Conservation (phyloP, 2,329 filamentous ascomycete genomes). For the Rhynchosporium graminicola region DNA sequence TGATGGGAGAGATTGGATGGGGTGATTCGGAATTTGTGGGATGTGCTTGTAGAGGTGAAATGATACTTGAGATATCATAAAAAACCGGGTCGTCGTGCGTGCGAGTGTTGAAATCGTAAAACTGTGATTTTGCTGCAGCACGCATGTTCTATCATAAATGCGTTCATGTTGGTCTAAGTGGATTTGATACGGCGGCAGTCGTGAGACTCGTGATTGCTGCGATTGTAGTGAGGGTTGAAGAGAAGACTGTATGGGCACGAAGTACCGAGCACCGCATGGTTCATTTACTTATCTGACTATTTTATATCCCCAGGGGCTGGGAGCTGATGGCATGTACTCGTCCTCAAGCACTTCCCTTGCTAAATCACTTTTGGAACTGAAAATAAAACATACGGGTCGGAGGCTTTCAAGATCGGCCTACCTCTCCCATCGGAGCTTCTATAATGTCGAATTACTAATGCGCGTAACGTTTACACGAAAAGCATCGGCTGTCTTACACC, state of each 20-base stretch:
- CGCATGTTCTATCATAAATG: too few species aligned
- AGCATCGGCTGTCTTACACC: not conserved
- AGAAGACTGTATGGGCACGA: not conserved
- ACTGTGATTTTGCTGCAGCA: too few species aligned
- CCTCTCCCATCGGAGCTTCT: not conserved
- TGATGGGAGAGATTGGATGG: not conserved
- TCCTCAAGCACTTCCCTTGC: too few species aligned
- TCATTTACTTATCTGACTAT: conserved; percentile 1
- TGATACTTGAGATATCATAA: too few species aligned
- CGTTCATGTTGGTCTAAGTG: too few species aligned
- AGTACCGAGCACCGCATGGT: not conserved
- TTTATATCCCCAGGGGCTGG: not conserved
- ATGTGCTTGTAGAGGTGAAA: not conserved
- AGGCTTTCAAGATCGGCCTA: not conserved
- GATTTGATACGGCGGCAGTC: too few species aligned
- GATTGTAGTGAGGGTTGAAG: not conserved
- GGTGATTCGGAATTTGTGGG: not conserved
- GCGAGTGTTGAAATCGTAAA: too few species aligned
- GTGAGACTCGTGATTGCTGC: not conserved
- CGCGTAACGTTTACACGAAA: not conserved
- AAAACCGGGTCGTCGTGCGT: too few species aligned
- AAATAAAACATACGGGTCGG: not conserved
- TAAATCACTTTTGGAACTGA: not conserved
- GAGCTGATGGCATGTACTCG: not conserved
- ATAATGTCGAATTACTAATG: not conserved